A percentile compares a stretch with the other conserved stretches of the same genome.
Conservation (phyloP, 768 basidiomycete genomes). For the Chalciporus pseudorubinellus region DNA sequence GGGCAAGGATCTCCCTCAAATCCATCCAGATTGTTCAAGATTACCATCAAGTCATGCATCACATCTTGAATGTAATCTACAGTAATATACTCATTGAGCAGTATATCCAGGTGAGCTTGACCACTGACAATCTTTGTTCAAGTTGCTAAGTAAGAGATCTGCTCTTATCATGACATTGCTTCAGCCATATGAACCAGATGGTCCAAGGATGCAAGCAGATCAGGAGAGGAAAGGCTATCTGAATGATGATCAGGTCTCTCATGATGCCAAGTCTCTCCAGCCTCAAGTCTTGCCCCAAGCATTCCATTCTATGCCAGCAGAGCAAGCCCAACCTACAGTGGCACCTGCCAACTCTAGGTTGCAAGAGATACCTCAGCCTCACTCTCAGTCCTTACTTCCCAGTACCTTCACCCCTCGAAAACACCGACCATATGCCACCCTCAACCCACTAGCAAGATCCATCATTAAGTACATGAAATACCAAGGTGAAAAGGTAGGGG, state of each 20-base stretch:
- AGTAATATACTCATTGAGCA: slow-evolving; percentile 7
- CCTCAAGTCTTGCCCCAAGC: neutral
- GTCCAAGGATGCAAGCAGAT: neutral
- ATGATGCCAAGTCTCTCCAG: neutral
- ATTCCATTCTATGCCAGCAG: neutral
- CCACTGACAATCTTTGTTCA: neutral
- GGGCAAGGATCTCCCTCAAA: slow-evolving; percentile 9
- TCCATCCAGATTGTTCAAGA: slow-evolving; percentile 12
- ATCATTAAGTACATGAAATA: slow-evolving; percentile 20
- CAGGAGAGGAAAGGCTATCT: neutral
- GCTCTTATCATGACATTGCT: neutral
- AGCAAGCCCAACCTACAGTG: neutral
- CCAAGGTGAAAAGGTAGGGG: neutral
- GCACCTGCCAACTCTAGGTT: neutral
- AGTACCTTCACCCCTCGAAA: slow-evolving; percentile 22
- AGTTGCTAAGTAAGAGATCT: too few species aligned
- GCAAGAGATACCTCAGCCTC: neutral
- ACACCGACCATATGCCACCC: slow-evolving; percentile 16
- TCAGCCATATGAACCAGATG: slow-evolving; percentile 7
- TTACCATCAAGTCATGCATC: slow-evolving; percentile 29
- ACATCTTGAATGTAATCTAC: slow-evolving; percentile 24
- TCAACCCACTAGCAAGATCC: slow-evolving; percentile 15
- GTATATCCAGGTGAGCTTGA: slow-evolving; percentile 8
- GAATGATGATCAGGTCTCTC: neutral
- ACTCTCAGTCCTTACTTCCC: slow-evolving; percentile 3